Base-by-base conservation (phyloP, 2,329 filamentous ascomycete genomes). In the Calonectria henricotiae region DNA sequence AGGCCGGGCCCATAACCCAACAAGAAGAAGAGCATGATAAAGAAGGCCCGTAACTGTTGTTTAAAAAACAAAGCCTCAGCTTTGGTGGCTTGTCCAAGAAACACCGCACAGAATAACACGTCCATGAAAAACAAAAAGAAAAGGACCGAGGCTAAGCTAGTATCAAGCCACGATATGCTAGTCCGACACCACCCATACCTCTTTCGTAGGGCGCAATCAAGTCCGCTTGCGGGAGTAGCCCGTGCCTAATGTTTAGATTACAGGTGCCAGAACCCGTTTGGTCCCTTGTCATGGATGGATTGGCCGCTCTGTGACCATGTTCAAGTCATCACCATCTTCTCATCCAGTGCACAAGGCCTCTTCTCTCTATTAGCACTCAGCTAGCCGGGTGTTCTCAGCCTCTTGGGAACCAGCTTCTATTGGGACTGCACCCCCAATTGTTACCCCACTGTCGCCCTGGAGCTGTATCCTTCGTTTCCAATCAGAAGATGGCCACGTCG, bases 221-320 rank as follows among this genome's bases (percentile, higher is more conserved):
- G 20, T 32, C 15, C n/a, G 23, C 32, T 39, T 23, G 32, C 46
- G 9, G 47, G 32, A 13, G 17, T 32, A 51, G 27, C 47, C 32
- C 35, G 32, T 58, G 51, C 51, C 39, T 46, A 20, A 46, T 32
- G 25, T 39, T 58, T 39, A 58, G 37, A 58, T 58, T 58, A 17
- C 51, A 58, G 32, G 51, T 13, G 20, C 12, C 37, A 39, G 20
- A 37, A n/a, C 20, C 20, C 11, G 39, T 58, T 11, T 15, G 3
- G 6, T 25, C 12, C 23, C 51, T 37, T 9, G 20, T 20, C 20
- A 20, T 12, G 23, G 9, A 35, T 32, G 49, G 7, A 20, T 54
- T 35, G 32, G n/a, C 11, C 32, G 15, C 11, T 7, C 20, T 23
- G 30, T 4, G 20, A 55, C 11, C n/a, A 55, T 2, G 12, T 12